These are phyloP conservation scores for Crithidia acanthocephali DNA, from an alignment of 208 protist genomes.

Conservation along the genomic window DNA sequence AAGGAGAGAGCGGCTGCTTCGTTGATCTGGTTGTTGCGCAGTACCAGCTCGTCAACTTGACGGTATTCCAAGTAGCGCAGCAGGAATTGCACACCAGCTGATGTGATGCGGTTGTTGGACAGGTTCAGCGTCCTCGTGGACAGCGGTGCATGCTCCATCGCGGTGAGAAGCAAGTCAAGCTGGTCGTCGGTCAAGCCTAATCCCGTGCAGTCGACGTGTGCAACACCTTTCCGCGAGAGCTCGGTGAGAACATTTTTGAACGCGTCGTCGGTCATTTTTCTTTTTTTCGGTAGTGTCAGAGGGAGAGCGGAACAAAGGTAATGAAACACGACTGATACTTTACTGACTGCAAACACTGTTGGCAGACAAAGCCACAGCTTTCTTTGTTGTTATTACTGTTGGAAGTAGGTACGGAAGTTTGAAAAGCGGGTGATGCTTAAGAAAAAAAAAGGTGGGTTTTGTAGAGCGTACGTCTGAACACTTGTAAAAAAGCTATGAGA, in stretches of 20 bases:
- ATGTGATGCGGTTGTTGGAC: conserved; percentile 69
- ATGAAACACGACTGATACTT: background rate
- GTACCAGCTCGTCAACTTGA: conserved; percentile 51
- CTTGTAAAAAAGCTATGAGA: too few species aligned
- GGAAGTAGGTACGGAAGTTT: too few species aligned
- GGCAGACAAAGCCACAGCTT: too few species aligned
- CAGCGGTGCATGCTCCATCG: conserved; percentile 60
- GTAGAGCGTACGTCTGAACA: too few species aligned
- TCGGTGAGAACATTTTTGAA: conserved; percentile 50
- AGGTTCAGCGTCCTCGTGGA: conserved; percentile 50
- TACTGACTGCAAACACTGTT: too few species aligned
- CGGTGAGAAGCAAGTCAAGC: conserved; percentile 60
- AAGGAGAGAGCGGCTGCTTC: conserved; percentile 63
- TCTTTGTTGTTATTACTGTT: too few species aligned
- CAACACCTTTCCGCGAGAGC: conserved; percentile 48
- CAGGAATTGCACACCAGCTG: conserved; percentile 42
- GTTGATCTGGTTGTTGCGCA: conserved; percentile 71
- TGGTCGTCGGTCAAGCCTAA: conserved; percentile 52
- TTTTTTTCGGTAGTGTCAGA: background rate
- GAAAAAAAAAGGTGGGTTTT: too few species aligned
- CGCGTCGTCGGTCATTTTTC: conserved; percentile 24
- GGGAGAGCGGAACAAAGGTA: background rate
- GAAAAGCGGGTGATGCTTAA: too few species aligned
- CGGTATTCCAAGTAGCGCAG: conserved; percentile 44
- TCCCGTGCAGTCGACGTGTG: conserved; percentile 48